phyloP scores from a whole-genome alignment of 208 protist species.

The Herpetomonas muscarum region DNA sequence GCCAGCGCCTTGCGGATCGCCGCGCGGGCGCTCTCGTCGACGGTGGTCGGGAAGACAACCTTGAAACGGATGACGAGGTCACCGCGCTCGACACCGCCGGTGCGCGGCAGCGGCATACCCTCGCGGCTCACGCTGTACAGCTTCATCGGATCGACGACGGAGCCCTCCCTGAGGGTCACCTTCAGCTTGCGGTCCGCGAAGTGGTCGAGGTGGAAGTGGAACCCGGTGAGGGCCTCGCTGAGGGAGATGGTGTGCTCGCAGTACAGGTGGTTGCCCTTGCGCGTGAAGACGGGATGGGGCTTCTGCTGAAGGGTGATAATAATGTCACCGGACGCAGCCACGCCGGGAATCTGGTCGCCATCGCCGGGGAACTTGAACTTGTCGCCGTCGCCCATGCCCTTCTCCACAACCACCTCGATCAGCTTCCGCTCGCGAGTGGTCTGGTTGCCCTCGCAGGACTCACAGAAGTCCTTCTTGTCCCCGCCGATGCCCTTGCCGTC shows the following conservation, averaged over 20 bases:
- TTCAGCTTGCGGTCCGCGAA: conserved; percentile 88
- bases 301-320: conserved; percentile 97
- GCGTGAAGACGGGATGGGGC: conserved; percentile 90
- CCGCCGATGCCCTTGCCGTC: conserved; percentile 91
- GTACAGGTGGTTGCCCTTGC: conserved; percentile 95
- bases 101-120: conserved; percentile 92
- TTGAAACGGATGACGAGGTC: conserved; percentile 89
- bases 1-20: conserved; percentile 74
- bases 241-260: conserved; percentile 91
- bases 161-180: conserved; percentile 49
- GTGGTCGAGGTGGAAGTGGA: conserved; percentile 85
- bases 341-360: conserved; percentile 94
- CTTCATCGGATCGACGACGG: conserved; percentile 83
- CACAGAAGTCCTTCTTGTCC: conserved; percentile 93
- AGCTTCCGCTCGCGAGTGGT: conserved; percentile 95
- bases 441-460: conserved; percentile 93
- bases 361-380: conserved; percentile 96
- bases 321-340: conserved; percentile 95
- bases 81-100: conserved; percentile 85
- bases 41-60: conserved; percentile 83
- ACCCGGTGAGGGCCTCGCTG: conserved; percentile 94
- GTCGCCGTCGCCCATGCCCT: conserved; percentile 96
- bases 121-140: conserved; percentile 86
- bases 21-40: conserved; percentile 30
- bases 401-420: conserved; percentile 97